phyloP scores from a whole-genome alignment of 176 grass and related monocot genomes.

The Pharus latifolius region DNA sequence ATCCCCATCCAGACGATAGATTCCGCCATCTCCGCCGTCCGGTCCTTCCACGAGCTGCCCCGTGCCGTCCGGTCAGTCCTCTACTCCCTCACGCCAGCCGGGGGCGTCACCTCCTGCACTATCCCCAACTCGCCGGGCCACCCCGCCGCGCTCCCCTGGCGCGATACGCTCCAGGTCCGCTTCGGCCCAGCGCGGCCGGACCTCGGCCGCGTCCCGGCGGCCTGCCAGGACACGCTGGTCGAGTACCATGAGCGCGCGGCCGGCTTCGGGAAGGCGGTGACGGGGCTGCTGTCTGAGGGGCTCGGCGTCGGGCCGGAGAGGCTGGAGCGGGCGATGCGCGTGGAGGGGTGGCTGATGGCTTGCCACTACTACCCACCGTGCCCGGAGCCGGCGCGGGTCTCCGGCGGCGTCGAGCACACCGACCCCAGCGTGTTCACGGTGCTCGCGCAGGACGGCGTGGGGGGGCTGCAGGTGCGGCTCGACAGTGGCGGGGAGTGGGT shows the following conservation, averaged over 20 bases:
- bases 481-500: neutral
- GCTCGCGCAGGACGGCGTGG: conserved; percentile 25
- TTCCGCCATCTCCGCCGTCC: conserved; percentile 14
- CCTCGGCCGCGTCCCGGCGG: conserved; percentile 8
- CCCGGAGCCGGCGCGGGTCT: conserved; percentile 22
- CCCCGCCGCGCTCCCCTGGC: conserved; percentile 2
- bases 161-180: conserved; percentile 20
- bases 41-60: conserved; percentile 37
- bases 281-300: conserved; percentile 31
- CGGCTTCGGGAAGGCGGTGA: conserved; percentile 7
- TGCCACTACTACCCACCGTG: conserved; percentile 60
- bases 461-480: conserved; percentile 25
- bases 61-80: neutral
- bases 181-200: conserved; percentile 12
- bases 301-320: conserved; percentile 9
- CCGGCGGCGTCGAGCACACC: conserved; percentile 26
- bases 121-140: neutral
- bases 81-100: conserved; percentile 5
- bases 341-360: conserved; percentile 24
- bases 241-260: conserved; percentile 12
- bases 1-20: neutral
- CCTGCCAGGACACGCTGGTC: conserved; percentile 5
- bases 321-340: conserved; percentile 20
- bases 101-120: conserved; percentile 29
- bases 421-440: conserved; percentile 35